These are phyloP conservation scores for Ascobolus immersus DNA, from an alignment of 495 filamentous ascomycete species.

Conservation along the genomic window DNA sequence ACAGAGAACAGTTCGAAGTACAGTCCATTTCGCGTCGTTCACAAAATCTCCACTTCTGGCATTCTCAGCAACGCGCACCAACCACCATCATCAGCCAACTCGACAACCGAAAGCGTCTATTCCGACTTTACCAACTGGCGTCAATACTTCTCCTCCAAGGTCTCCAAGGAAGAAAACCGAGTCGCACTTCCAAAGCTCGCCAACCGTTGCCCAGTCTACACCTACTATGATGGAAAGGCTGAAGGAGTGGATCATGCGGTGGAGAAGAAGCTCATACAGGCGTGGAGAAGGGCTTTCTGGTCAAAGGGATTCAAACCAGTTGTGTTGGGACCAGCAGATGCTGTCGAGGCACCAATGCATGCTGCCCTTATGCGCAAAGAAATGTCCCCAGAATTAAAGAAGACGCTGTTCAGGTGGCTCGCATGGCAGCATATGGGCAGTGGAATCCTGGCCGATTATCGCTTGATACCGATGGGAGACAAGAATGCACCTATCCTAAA, in stretches of 20 bases:
- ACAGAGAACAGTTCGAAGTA: no score
- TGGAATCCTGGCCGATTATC: constrained; percentile 55
- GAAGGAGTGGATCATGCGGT: constrained; percentile 31
- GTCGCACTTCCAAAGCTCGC: constrained; percentile 63
- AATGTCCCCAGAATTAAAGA: constrained; percentile 29
- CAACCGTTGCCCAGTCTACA: constrained; percentile 59
- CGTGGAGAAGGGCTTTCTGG: constrained; percentile 87
- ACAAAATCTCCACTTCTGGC: no score
- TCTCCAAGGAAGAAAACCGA: constrained; percentile 64
- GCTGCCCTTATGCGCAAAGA: constrained; percentile 28
- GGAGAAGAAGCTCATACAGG: constrained; percentile 52
- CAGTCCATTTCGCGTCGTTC: no score
- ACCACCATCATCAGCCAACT: no score
- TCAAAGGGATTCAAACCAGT: constrained; percentile 73
- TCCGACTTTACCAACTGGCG: no score
- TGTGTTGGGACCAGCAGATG: constrained; percentile 55
- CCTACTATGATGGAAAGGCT: constrained; percentile 62
- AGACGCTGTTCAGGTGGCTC: constrained; percentile 59
- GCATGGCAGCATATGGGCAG: constrained; percentile 88
- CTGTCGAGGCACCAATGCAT: constrained; percentile 62
- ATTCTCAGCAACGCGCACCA: no score
- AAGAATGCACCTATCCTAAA: constrained; percentile 19
- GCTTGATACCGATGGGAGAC: constrained; percentile 68
- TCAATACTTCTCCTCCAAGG: constrained; percentile 61
- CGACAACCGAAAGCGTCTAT: no score